Conservation (phyloP, 176 grass and related monocot species). For the Carex pumila region DNA sequence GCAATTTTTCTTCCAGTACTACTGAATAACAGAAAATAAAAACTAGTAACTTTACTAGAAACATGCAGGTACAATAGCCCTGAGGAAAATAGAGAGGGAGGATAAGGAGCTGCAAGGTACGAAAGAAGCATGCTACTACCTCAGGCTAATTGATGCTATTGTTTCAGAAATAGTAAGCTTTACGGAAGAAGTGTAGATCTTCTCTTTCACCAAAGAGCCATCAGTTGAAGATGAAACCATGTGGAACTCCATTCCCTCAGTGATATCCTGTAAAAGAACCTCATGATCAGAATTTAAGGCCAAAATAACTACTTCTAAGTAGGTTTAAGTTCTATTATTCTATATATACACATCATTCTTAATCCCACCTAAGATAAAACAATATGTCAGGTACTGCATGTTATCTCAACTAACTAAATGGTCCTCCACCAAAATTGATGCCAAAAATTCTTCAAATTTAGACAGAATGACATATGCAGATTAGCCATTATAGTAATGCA, state of each 20-base stretch:
- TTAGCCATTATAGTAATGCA: background rate
- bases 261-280: conserved; percentile 66
- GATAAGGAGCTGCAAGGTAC: conserved; percentile 5
- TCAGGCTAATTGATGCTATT: conserved; percentile 41
- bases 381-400: background rate
- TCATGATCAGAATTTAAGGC: background rate
- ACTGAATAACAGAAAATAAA: conserved; percentile 32
- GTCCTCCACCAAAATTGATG: conserved; percentile 19
- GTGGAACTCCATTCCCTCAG: conserved; percentile 91
- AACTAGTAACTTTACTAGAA: conserved; percentile 1
- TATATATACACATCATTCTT: background rate
- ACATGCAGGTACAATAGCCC: background rate
- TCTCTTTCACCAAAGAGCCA: conserved; percentile 48
- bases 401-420: background rate
- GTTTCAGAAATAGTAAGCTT: conserved; percentile 53
- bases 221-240: conserved; percentile 49
- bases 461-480: background rate
- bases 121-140: conserved; percentile 34
- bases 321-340: background rate
- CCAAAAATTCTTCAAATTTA: background rate
- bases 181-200: conserved; percentile 48
- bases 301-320: background rate
- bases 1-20: conserved; percentile 39
- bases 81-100: background rate
- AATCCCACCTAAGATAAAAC: background rate